phyloP scores from a whole-genome alignment of 768 basidiomycete species.

The Russula sp. region DNA sequence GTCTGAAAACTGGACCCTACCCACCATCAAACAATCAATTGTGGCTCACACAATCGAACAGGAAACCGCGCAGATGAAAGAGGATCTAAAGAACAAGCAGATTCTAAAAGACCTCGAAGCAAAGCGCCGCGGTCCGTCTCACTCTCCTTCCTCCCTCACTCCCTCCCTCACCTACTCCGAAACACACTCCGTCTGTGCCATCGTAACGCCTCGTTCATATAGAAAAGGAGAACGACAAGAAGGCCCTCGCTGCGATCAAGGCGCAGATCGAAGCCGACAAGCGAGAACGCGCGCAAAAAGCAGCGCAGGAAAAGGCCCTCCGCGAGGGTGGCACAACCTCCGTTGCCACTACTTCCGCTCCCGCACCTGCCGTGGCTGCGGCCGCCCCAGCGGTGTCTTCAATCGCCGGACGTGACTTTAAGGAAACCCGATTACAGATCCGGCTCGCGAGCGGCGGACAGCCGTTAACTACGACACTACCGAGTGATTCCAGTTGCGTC shows the following conservation, averaged over 20 bases:
- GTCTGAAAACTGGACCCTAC: conserved; percentile 15
- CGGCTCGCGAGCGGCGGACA: conserved; percentile 76
- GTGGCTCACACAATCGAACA: conserved; percentile 34
- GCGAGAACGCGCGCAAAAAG: conserved; percentile 79
- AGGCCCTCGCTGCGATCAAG: conserved; percentile 81
- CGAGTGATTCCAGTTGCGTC: conserved; percentile 73
- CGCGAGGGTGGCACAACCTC: conserved; percentile 63
- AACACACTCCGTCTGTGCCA: too few species aligned
- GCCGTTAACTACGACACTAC: conserved; percentile 74
- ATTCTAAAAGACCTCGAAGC: conserved; percentile 79
- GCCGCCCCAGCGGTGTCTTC: conserved; percentile 42
- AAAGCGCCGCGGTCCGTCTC: conserved; percentile 65
- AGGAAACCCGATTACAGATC: conserved; percentile 87
- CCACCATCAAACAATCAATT: not conserved
- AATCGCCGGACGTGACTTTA: conserved; percentile 67
- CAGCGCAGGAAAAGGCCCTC: conserved; percentile 86
- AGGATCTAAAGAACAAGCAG: conserved; percentile 76
- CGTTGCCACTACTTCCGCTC: conserved; percentile 34
- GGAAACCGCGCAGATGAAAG: conserved; percentile 71
- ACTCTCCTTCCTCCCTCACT: not conserved
- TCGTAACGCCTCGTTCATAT: conserved; percentile 35
- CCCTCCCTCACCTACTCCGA: too few species aligned
- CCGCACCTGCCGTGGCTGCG: conserved; percentile 40
- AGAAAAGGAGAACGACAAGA: conserved; percentile 91
- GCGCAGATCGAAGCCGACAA: conserved; percentile 96